Evolutionary conservation across 1,139 yeast genomes (phyloP).

Genomic region (Entelexis paramagnoliae): DNA sequence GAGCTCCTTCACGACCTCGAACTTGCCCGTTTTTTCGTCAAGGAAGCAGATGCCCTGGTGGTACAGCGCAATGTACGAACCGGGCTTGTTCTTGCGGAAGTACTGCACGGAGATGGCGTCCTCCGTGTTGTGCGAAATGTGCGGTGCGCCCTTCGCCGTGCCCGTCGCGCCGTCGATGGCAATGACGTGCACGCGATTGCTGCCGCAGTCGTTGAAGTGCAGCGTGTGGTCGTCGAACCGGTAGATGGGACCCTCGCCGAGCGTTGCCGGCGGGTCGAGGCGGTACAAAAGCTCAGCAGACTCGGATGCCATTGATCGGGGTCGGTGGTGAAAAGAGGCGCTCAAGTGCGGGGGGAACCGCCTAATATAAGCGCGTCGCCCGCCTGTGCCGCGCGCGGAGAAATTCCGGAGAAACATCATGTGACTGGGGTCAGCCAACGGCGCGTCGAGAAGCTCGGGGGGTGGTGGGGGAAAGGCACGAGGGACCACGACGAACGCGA

Average conservation of each 20-base stretch:
- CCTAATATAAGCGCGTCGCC: background rate
- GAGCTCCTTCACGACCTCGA: slow-evolving; percentile 26
- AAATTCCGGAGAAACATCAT: background rate
- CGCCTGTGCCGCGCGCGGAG: background rate
- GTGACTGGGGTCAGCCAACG: background rate
- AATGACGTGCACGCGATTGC: slow-evolving; percentile 13
- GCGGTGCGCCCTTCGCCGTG: slow-evolving; percentile 7
- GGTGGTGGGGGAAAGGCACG: background rate
- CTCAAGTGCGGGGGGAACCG: background rate
- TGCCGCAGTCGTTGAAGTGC: slow-evolving; percentile 20
- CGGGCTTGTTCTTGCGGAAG: slow-evolving; percentile 19
- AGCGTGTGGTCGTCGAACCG: slow-evolving; percentile 20
- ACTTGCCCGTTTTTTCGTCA: slow-evolving; percentile 30
- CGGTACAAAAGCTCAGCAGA: background rate
- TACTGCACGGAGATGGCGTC: slow-evolving; percentile 19
- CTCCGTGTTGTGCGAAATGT: slow-evolving; percentile 9
- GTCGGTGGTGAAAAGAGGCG: background rate
- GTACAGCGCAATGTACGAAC: slow-evolving; percentile 17
- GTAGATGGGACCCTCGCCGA: slow-evolving; percentile 24
- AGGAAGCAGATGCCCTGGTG: slow-evolving; percentile 20
- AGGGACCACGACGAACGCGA: slow-evolving; percentile 3
- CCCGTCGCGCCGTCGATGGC: slow-evolving; percentile 18
- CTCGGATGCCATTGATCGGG: background rate
- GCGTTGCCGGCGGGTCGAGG: slow-evolving; percentile 15
- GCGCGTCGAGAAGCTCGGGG: background rate